These are phyloP conservation scores for Dichotomocladium elegans DNA, from an alignment of 371 early-diverging fungal species.

Conservation along the genomic window DNA sequence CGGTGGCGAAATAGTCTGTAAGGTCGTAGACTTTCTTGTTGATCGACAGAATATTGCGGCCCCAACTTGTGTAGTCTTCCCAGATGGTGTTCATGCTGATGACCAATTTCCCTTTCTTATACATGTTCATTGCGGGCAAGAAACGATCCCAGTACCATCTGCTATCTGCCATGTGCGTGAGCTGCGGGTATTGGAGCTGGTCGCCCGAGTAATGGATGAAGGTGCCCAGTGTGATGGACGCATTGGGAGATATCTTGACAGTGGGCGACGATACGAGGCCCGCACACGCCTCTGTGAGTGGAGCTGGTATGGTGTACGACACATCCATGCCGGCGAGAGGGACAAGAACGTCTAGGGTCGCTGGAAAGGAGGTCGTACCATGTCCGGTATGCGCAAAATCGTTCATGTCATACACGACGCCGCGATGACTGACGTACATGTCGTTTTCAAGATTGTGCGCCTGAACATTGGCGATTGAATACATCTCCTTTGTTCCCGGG, in stretches of 20 bases:
- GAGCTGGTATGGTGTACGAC: constrained; percentile 69
- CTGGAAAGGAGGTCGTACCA: constrained; percentile 40
- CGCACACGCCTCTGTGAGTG: constrained; percentile 58
- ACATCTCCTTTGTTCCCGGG: constrained; percentile 69
- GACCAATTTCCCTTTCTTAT: constrained; percentile 69
- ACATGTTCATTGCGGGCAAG: constrained; percentile 57
- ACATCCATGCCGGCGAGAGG: constrained; percentile 67
- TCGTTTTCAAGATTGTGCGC: constrained; percentile 35
- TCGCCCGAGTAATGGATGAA: constrained; percentile 44
- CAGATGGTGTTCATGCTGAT: constrained; percentile 36
- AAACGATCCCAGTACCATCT: constrained; percentile 69
- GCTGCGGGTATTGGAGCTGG: constrained; percentile 18
- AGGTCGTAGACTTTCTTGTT: constrained; percentile 77
- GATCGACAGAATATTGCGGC: constrained; percentile 61
- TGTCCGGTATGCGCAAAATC: constrained; percentile 58
- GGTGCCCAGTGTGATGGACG: constrained; percentile 12
- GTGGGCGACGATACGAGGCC: constrained; percentile 43
- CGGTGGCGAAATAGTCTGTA: constrained; percentile 62
- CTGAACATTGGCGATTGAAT: constrained; percentile 47
- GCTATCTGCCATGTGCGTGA: constrained; percentile 26
- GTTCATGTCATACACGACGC: constrained; percentile 67
- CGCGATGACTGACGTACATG: constrained; percentile 66
- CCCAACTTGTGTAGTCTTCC: constrained; percentile 42
- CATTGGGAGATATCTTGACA: constrained; percentile 32
- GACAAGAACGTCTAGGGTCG: constrained; percentile 52